Evolutionary conservation across 164 flowering plant genomes (phyloP), one percentile per base, ranked within the genome.

Genomic region (Amborella trichopoda): DNA sequence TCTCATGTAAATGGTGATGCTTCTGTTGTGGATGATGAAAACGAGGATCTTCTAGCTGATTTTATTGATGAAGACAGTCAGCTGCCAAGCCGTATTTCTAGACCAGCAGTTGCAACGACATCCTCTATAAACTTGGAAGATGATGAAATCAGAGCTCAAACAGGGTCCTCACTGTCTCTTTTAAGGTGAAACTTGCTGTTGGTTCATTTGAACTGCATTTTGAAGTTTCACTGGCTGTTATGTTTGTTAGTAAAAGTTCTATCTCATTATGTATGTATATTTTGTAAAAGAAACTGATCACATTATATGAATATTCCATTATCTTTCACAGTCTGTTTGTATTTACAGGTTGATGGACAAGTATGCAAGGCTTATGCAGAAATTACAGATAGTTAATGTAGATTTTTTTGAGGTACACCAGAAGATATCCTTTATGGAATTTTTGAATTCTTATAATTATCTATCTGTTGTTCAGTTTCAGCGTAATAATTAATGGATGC

Each of bases 61-160:
- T 93, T 85, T 55, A 93, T 93, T 67, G 99, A 93, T 60, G 99
- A 93, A 64, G 99, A 93, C 53, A 93, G 99, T 70, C 99, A 93
- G 69, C 96, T 88, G 16, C 99, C 99, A 23, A 88, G 99, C 63
- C 82, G 96, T 51, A 71, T 68, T 55, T 73, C 86, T 49, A 83
- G 63, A 55, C 75, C 75, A 25, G 67, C 33, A 28, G 46, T 50
- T 63, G 49, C 56, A 18, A 74, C 59, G 65, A 74, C 54, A 49
- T 61, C 65, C 16, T 67, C 83, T 52, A 53, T 73, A 6, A 60
- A 68, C 36, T 69, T 58, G 52, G 76, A 59, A 59, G 68, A 60
- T 70, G 84, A 73, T 48, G 89, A 81, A 24, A 50, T 55, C 57
- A 48, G 67, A 17, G 75, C 81, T 28, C 95, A 84, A 56, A 93